Evolutionary conservation across 495 filamentous ascomycete species (phyloP).

Genomic region (Jackrogersella minutella): DNA sequence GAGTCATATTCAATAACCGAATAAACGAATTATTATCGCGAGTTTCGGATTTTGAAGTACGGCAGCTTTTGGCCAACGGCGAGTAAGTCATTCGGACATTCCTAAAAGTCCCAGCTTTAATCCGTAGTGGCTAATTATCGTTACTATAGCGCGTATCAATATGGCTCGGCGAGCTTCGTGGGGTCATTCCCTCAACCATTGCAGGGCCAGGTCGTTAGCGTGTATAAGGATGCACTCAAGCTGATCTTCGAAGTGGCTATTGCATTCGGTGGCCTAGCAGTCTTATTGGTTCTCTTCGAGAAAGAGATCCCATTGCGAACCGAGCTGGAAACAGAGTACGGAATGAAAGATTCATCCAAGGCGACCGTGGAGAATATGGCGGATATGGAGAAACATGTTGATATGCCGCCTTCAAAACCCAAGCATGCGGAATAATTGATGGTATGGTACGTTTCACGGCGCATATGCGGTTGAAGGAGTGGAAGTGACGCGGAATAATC

Average conservation of each 20-base stretch:
- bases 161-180: conserved; percentile 18
- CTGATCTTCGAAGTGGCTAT: conserved; percentile 38
- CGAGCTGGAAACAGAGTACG: conserved; percentile 48
- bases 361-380: not conserved
- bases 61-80: not conserved
- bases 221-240: conserved; percentile 39
- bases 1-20: conserved; percentile 58
- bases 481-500: not conserved
- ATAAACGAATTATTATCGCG: conserved; percentile 17
- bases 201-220: conserved; percentile 26
- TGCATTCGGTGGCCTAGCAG: conserved; percentile 31
- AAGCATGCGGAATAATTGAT: not conserved
- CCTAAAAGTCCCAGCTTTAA: too few species aligned
- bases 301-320: conserved; percentile 41
- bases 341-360: conserved; percentile 26
- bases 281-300: conserved; percentile 41
- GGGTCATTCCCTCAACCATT: conserved; percentile 5
- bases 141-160: conserved; percentile 34
- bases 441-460: not conserved
- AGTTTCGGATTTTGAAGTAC: not conserved
- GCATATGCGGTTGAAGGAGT: not conserved
- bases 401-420: not conserved
- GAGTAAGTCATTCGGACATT: not conserved
- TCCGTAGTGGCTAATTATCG: not conserved
- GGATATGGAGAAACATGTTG: not conserved